Conservation (phyloP, 331 rosid genomes). For the Quercus phellos region DNA sequence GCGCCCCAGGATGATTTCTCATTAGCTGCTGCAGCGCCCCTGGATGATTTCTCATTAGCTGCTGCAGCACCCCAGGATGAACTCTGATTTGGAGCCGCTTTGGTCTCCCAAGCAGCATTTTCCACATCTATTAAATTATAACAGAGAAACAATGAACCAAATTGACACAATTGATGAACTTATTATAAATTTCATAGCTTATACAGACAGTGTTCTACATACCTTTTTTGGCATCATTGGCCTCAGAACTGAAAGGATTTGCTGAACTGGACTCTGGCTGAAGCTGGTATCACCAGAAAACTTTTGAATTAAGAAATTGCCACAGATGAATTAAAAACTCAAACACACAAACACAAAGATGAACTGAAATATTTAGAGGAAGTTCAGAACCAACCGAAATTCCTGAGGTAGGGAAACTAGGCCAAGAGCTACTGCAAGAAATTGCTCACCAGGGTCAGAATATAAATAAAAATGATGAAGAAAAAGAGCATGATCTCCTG, state of each 20-base stretch:
- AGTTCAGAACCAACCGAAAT: conserved; percentile 44
- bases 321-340: neutral
- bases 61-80: conserved; percentile 65
- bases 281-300: conserved; percentile 24
- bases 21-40: conserved; percentile 54
- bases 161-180: neutral
- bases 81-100: conserved; percentile 41
- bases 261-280: conserved; percentile 41
- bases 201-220: conserved; percentile 1
- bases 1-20: neutral
- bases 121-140: conserved; percentile 39
- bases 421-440: conserved; percentile 61
- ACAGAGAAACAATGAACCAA: conserved; percentile 12
- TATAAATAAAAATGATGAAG: too few species aligned
- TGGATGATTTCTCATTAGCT: conserved; percentile 26
- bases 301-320: neutral
- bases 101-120: conserved; percentile 63
- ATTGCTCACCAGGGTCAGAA: neutral
- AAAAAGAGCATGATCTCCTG: conserved; percentile 43
- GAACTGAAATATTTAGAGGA: neutral
- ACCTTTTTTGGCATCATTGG: conserved; percentile 33
- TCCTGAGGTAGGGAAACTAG: conserved; percentile 47
- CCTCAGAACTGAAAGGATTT: conserved; percentile 40
- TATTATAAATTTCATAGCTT: neutral
- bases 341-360: neutral